phyloP scores from a whole-genome alignment of 2,329 filamentous ascomycete species.

The Metarhizium sp. region DNA sequence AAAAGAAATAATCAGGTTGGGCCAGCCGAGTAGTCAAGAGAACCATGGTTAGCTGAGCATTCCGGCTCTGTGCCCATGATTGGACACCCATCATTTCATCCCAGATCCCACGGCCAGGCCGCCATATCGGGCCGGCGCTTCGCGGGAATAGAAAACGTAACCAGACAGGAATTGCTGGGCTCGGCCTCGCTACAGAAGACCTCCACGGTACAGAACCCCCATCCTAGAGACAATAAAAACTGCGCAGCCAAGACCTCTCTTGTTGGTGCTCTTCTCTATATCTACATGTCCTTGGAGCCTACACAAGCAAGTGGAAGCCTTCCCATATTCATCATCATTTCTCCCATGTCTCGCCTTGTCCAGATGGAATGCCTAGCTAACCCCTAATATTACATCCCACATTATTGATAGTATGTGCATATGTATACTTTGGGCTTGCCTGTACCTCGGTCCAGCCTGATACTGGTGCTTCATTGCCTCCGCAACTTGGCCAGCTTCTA shows the following conservation, averaged over 20 bases:
- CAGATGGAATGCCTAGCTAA: not conserved
- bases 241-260: too few relatives aligned
- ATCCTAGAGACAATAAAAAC: too few relatives aligned
- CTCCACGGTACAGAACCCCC: too few relatives aligned
- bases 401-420: not conserved
- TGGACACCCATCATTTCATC: not conserved
- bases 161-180: too few relatives aligned
- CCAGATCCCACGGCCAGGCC: not conserved
- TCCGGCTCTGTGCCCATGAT: not conserved
- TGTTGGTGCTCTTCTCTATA: not conserved
- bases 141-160: not conserved
- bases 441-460: not conserved
- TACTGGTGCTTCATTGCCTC: too few relatives aligned
- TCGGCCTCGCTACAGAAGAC: too few relatives aligned
- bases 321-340: not conserved
- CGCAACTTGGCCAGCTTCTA: not conserved
- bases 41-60: not conserved
- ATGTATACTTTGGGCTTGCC: not conserved
- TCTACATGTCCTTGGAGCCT: not conserved
- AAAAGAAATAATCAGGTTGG: too few relatives aligned
- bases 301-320: not conserved
- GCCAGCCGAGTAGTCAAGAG: not conserved
- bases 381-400: not conserved
- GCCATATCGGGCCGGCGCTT: slow-evolving; percentile 1
- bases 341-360: not conserved